A percentile compares a stretch with the other conserved stretches of the same genome.
Conservation (phyloP, 352 stramenopile genomes). For the Halophytophthora batemanensis region DNA sequence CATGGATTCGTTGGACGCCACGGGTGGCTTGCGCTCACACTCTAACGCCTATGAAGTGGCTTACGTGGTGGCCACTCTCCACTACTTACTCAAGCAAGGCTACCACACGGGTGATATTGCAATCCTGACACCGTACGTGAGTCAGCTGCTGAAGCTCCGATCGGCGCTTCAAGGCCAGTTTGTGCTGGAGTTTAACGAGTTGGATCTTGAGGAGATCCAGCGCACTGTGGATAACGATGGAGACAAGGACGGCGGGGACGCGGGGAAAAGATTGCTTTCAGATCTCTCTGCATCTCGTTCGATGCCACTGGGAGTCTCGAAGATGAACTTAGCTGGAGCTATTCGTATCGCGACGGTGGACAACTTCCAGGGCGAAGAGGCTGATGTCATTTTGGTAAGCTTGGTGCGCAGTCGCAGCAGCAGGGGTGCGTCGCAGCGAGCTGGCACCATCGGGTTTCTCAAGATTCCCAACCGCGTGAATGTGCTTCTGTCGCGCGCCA, state of each 20-base stretch:
- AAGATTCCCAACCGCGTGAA: slow-evolving; percentile 69
- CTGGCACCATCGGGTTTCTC: slow-evolving; percentile 68
- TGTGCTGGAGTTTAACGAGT: slow-evolving; percentile 34
- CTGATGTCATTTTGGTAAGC: slow-evolving; percentile 57
- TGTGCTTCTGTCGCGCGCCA: slow-evolving; percentile 61
- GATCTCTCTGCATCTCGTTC: background rate
- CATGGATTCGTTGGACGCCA: slow-evolving; percentile 8
- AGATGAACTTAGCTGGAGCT: slow-evolving; percentile 25
- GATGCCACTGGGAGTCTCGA: slow-evolving; percentile 15
- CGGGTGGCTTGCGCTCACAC: slow-evolving; percentile 48
- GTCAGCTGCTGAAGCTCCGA: slow-evolving; percentile 67
- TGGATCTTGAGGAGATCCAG: slow-evolving; percentile 43
- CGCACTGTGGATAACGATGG: slow-evolving; percentile 34
- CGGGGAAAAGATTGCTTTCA: no score
- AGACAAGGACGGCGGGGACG: slow-evolving; percentile 25
- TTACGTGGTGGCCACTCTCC: slow-evolving; percentile 63
- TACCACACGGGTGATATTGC: slow-evolving; percentile 61
- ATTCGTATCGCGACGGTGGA: slow-evolving; percentile 58
- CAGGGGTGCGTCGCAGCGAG: slow-evolving; percentile 14
- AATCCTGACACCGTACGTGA: slow-evolving; percentile 82
- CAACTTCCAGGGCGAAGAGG: slow-evolving; percentile 81
- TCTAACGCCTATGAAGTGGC: slow-evolving; percentile 66
- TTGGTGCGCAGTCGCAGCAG: slow-evolving; percentile 60
- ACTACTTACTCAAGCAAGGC: slow-evolving; percentile 69
- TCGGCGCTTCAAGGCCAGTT: slow-evolving; percentile 35